Conservation (phyloP, 108 stramenopile species). For the Nitzschia inconspicua region DNA sequence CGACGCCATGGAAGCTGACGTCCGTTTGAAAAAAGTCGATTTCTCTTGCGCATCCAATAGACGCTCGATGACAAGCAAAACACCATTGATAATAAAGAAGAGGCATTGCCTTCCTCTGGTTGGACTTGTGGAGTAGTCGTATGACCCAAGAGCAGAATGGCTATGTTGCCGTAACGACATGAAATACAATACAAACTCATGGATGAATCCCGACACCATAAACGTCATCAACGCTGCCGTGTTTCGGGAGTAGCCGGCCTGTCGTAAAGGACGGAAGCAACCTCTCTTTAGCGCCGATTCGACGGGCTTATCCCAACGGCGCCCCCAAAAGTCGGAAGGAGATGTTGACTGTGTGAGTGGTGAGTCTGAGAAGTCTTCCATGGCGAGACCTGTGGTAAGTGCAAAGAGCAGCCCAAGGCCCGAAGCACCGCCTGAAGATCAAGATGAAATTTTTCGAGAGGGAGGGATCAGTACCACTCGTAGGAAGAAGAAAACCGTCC, state of each 20-base stretch:
- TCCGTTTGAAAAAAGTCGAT: not conserved
- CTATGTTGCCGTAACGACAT: slow-evolving; percentile 9
- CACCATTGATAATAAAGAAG: slow-evolving; percentile 59
- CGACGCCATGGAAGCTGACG: not conserved
- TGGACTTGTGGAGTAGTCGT: not conserved
- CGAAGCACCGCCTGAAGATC: slow-evolving; percentile 10
- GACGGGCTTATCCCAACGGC: slow-evolving; percentile 52
- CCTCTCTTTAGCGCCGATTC: slow-evolving; percentile 36
- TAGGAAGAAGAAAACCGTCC: not conserved
- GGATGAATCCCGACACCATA: slow-evolving; percentile 43
- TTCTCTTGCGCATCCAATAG: not conserved
- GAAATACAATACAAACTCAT: slow-evolving; percentile 47
- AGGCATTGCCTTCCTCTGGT: slow-evolving; percentile 35
- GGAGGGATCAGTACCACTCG: too few relatives aligned
- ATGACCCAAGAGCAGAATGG: not conserved
- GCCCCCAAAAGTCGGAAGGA: slow-evolving; percentile 58
- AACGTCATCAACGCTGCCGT: slow-evolving; percentile 43
- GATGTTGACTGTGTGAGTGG: slow-evolving; percentile 29
- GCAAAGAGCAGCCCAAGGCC: slow-evolving; percentile 18
- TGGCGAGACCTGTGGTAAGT: slow-evolving; percentile 11
- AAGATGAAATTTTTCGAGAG: too few relatives aligned
- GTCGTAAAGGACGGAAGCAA: slow-evolving; percentile 41
- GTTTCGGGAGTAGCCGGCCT: slow-evolving; percentile 12
- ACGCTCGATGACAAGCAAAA: slow-evolving; percentile 44
- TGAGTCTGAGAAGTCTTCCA: slow-evolving; percentile 19